Evolutionary conservation across 139 green algal genomes (phyloP).

Genomic region (Chlamydomonas sp.): DNA sequence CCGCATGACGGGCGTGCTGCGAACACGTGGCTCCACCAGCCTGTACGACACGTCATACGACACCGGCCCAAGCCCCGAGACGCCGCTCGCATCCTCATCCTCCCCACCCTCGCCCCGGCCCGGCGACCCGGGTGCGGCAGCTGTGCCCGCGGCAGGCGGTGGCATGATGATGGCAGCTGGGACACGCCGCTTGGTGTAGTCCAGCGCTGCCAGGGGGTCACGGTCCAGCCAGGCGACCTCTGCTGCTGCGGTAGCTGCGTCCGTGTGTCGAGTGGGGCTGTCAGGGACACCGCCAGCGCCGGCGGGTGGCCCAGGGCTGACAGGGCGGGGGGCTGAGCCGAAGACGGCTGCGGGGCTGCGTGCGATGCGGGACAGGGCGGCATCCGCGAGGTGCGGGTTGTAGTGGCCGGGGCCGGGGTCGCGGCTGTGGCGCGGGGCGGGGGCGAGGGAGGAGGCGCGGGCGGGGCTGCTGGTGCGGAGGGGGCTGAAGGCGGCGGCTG

Average conservation of each 20-base stretch:
- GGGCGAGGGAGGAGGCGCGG: not conserved
- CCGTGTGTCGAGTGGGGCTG: not conserved
- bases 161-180: constrained; percentile 12
- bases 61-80: not conserved
- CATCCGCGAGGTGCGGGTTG: not conserved
- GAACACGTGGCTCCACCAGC: constrained; percentile 35
- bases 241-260: not conserved
- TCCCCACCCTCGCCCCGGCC: not conserved
- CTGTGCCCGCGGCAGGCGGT: not conserved
- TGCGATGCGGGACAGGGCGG: not conserved
- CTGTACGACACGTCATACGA: constrained; percentile 6
- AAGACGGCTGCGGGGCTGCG: constrained; percentile 8
- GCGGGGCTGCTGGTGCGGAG: not conserved
- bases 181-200: constrained; percentile 3
- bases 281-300: not conserved
- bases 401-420: constrained; percentile 28
- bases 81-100: not conserved
- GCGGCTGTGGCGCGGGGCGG: constrained; percentile 27
- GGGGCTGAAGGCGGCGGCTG: constrained; percentile 2
- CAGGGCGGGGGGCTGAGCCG: not conserved
- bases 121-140: not conserved
- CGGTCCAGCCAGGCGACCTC: constrained; percentile 20
- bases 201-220: constrained; percentile 14
- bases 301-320: not conserved
- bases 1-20: constrained; percentile 33